Percentiles rank a stretch among this genome's conserved stretches.
Evolutionary conservation across 495 filamentous ascomycete genomes (phyloP).

Genomic region (Acidomyces sp.): DNA sequence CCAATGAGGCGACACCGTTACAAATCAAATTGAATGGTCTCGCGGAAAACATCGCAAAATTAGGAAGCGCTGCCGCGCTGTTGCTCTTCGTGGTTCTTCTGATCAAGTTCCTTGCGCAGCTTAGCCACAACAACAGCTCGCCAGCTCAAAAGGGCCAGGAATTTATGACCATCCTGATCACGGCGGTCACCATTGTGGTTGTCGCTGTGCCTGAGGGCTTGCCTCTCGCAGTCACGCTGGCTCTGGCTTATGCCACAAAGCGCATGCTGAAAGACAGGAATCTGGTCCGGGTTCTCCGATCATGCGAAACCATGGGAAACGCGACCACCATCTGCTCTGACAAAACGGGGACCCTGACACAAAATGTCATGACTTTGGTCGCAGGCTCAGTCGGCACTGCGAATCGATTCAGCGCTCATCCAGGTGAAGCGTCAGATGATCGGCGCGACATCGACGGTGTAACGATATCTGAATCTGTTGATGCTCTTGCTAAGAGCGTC

Average conservation of each 20-base stretch:
- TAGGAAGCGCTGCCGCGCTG: conserved; percentile 71
- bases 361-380: conserved; percentile 61
- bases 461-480: conserved; percentile 46
- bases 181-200: conserved; percentile 87
- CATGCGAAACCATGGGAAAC: conserved; percentile 98
- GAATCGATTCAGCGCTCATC: conserved; percentile 38
- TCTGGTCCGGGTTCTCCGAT: conserved; percentile 74
- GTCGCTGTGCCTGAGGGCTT: conserved; percentile 91
- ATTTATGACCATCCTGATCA: conserved; percentile 88
- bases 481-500: conserved; percentile 38
- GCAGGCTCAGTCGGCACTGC: conserved; percentile 46
- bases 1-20: conserved; percentile 83
- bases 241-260: conserved; percentile 86
- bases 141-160: conserved; percentile 68
- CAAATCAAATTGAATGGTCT: conserved; percentile 85
- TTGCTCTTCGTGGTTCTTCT: conserved; percentile 84
- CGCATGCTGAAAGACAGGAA: conserved; percentile 95
- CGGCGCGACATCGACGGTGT: conserved; percentile 29
- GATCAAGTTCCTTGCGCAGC: conserved; percentile 67
- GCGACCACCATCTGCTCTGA: conserved; percentile 93
- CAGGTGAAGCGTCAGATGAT: conserved; percentile 25
- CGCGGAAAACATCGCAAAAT: conserved; percentile 87
- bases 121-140: conserved; percentile 41
- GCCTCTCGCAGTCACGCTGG: conserved; percentile 83
- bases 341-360: conserved; percentile 86